Evolutionary conservation across 805 yeast species (phyloP).

Genomic region (Hermanozyma aechmeae): DNA sequence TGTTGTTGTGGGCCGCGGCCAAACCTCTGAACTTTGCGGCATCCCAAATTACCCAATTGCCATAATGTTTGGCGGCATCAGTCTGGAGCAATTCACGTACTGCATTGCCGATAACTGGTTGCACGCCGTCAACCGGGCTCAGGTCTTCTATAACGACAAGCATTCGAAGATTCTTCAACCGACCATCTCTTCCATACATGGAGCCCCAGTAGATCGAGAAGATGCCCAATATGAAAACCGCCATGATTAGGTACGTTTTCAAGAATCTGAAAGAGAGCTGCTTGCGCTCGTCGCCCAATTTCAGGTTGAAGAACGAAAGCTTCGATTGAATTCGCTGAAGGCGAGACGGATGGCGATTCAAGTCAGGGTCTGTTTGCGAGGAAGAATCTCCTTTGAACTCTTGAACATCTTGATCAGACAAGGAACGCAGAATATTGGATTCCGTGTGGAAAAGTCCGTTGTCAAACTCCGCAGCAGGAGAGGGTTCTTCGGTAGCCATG

Average conservation of each 20-base stretch:
- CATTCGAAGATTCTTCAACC: conserved; percentile 24
- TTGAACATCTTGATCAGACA: too few species aligned
- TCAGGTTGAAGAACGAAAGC: conserved; percentile 23
- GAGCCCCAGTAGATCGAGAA: conserved; percentile 44
- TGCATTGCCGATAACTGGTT: conserved; percentile 21
- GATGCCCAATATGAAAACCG: conserved; percentile 25
- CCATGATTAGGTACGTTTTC: conserved; percentile 21
- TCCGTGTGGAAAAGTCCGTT: too few species aligned
- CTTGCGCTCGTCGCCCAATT: conserved; percentile 13
- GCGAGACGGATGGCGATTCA: too few species aligned
- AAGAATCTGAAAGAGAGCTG: conserved; percentile 10
- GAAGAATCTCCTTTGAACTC: too few species aligned
- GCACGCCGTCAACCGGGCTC: conserved; percentile 9
- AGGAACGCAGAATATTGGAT: too few species aligned
- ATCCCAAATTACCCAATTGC: conserved; percentile 29
- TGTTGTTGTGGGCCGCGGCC: conserved; percentile 17
- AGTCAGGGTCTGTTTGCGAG: too few species aligned
- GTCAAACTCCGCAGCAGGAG: too few species aligned
- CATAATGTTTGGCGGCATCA: conserved; percentile 13
- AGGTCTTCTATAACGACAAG: conserved; percentile 32
- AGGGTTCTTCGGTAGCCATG: too few species aligned
- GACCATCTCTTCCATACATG: conserved; percentile 19
- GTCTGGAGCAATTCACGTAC: conserved; percentile 5
- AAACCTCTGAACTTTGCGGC: conserved; percentile 15
- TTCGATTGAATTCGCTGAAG: conserved; percentile 15